A percentile compares a stretch with the other conserved stretches of the same genome.
Conservation (phyloP, 371 early-diverging fungal genomes). For the Batkoa obscura region DNA sequence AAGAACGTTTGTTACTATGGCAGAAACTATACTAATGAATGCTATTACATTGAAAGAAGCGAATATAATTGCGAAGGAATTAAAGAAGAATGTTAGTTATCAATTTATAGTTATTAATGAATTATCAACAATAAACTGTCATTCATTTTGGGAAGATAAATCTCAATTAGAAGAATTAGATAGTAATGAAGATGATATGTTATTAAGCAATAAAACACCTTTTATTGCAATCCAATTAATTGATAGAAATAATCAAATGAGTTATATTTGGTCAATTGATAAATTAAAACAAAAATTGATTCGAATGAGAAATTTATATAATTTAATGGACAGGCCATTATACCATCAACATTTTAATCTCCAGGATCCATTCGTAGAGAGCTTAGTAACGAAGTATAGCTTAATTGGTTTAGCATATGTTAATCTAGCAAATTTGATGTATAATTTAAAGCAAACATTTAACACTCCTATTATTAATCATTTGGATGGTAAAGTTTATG, state of each 20-base stretch:
- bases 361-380: conserved; percentile 57
- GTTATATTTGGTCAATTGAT: conserved; percentile 56
- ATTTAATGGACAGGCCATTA: conserved; percentile 44
- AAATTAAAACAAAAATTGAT: conserved; percentile 41
- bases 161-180: conserved; percentile 30
- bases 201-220: conserved; percentile 27
- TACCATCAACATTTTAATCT: conserved; percentile 53
- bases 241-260: conserved; percentile 41
- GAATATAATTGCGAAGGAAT: conserved; percentile 63
- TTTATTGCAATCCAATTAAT: conserved; percentile 48
- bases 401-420: conserved; percentile 39
- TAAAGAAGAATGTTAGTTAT: conserved; percentile 53
- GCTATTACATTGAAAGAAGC: conserved; percentile 67
- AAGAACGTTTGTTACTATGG: conserved; percentile 44
- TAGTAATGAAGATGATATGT: conserved; percentile 27
- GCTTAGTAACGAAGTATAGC: conserved; percentile 34
- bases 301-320: conserved; percentile 58
- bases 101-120: conserved; percentile 56
- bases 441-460: conserved; percentile 26
- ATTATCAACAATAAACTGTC: conserved; percentile 23
- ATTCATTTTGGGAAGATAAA: conserved; percentile 39
- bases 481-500: conserved; percentile 28
- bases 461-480: conserved; percentile 30
- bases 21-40: conserved; percentile 43
- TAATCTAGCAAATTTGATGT: conserved; percentile 23